Evolutionary conservation across 768 basidiomycete genomes (phyloP).

Genomic region (Pilatotrama ljubarskyi): DNA sequence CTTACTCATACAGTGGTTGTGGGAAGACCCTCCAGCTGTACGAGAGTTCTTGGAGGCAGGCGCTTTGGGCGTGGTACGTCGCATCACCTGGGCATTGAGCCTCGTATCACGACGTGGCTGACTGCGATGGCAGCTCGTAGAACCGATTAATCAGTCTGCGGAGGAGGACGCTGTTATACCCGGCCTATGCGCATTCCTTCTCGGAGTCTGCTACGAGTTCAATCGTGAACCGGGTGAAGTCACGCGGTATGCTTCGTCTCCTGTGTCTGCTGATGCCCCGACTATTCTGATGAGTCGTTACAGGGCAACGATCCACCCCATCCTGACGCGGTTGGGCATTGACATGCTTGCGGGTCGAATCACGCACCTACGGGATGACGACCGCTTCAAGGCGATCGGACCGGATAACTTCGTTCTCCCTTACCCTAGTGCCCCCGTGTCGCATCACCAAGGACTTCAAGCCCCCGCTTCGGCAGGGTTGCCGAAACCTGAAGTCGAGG

Average conservation of each 20-base stretch:
- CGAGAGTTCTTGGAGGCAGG: slow-evolving; percentile 89
- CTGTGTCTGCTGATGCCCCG: background rate
- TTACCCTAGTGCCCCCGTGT: slow-evolving; percentile 37
- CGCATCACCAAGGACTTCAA: slow-evolving; percentile 20
- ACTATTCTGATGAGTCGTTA: background rate
- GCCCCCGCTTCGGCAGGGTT: slow-evolving; percentile 34
- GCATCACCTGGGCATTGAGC: background rate
- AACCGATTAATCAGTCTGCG: slow-evolving; percentile 88
- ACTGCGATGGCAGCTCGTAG: slow-evolving; percentile 70
- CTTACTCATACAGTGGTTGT: slow-evolving; percentile 89
- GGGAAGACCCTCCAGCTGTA: slow-evolving; percentile 91
- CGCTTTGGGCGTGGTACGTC: slow-evolving; percentile 84
- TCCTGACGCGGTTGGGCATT: slow-evolving; percentile 85
- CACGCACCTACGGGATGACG: slow-evolving; percentile 86
- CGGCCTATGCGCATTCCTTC: slow-evolving; percentile 85
- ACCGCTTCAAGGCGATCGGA: slow-evolving; percentile 85
- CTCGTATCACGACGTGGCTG: background rate
- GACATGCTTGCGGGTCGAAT: slow-evolving; percentile 88
- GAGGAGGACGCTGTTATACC: slow-evolving; percentile 87
- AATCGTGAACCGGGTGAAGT: slow-evolving; percentile 95
- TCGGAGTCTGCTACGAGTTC: slow-evolving; percentile 95
- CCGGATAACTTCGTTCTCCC: slow-evolving; percentile 79
- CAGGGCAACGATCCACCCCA: slow-evolving; percentile 85
- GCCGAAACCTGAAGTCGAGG: slow-evolving; percentile 42
- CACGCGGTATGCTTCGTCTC: slow-evolving; percentile 61